Base-by-base conservation (phyloP, 331 rosid genomes). In the Arachis monticola region DNA sequence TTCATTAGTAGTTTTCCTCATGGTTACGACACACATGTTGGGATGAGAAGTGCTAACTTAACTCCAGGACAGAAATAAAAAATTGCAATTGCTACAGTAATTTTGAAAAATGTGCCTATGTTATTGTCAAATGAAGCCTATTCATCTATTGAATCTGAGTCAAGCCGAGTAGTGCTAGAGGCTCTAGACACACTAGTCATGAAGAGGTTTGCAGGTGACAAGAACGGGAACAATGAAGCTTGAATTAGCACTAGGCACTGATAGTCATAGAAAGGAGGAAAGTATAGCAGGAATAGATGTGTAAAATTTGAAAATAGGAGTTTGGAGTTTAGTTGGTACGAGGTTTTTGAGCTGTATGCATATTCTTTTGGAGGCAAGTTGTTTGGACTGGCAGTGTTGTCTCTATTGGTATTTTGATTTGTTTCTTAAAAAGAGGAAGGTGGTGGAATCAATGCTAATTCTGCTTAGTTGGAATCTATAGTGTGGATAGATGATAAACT, bases 11-110 rank as follows among this genome's bases (percentile, higher is more conserved):
- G 93, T 83, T 78, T 95, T 89, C 99, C 99, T 60, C 92, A 95
- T 80, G 99, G 99, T 72, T 95, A 95, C 79, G 98, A 95, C 83
- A 95, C 99, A 11, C 99, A 92, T 78, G 96, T 95, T 64, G 99
- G 99, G 74, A 95, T 95, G 99, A 87, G 99, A 85, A 98, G 98
- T 45, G 99, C 92, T 72, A 98, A 95, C 82, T 80, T 95, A 70
- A 95, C 99, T 73, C 98, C 96, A 0, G 99, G 99, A 70, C 99
- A 95, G 88, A 95, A 95, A 79, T 98, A 95, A 96, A 85, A 98
- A 73, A 95, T 95, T 78, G 99, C 97, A 64, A 95, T 95, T 60
- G 99, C 99, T 17, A 89, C 97, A 69, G 99, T 95, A 1, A 87
- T 95, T 70, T 85, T 95, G 50, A 95, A 95, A 86, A 95, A 95